Evolutionary conservation across 345 rosid genomes (phyloP).

Genomic region (Salix brachista): DNA sequence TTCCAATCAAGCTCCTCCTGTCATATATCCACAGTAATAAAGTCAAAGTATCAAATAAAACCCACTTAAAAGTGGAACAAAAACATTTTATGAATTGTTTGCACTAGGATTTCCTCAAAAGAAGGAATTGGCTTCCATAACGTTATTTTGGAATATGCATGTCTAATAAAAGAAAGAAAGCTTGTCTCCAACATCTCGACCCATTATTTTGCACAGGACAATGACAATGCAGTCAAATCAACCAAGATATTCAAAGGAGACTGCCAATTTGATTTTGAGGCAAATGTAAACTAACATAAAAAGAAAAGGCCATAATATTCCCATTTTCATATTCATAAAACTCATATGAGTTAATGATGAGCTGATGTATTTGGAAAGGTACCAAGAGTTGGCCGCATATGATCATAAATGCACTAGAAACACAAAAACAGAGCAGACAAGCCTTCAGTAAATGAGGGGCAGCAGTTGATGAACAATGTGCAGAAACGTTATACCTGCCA

Average conservation of each 20-base stretch:
- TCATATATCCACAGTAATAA: conserved; percentile 17
- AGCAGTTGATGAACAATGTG: neutral
- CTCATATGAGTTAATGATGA: neutral
- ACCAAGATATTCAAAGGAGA: too few relatives aligned
- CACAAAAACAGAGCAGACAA: neutral
- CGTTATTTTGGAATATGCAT: too few relatives aligned
- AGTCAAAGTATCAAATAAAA: neutral
- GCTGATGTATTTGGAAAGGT: neutral
- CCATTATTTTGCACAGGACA: too few relatives aligned
- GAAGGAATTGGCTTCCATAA: too few relatives aligned
- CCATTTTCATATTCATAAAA: neutral
- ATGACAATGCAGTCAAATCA: too few relatives aligned
- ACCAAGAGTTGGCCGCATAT: neutral
- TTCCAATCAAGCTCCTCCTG: conserved; percentile 92
- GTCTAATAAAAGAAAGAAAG: too few relatives aligned
- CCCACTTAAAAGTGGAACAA: neutral
- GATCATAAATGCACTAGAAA: neutral
- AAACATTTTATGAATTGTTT: neutral
- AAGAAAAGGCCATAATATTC: neutral
- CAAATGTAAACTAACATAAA: neutral
- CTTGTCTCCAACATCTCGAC: too few relatives aligned
- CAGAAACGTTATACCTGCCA: conserved; percentile 49
- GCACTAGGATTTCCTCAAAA: neutral
- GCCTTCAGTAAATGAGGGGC: neutral
- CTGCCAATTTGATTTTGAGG: neutral